Conservation (phyloP, 768 basidiomycete genomes). For the Leccinum rimulosum region DNA sequence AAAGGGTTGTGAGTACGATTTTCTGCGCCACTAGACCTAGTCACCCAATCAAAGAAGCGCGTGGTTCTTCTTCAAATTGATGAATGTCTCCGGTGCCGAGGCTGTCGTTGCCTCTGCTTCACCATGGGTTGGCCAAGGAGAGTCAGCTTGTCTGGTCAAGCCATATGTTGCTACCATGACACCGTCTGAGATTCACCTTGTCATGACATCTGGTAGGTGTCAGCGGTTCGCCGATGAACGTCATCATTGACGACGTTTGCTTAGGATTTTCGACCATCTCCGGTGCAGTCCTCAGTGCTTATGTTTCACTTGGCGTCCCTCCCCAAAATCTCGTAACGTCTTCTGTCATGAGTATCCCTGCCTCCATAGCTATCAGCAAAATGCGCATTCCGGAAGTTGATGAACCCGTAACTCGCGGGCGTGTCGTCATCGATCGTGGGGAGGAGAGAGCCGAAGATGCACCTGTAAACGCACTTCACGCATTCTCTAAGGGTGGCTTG, state of each 20-base stretch:
- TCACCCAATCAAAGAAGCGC: constrained; percentile 45
- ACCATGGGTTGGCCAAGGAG: constrained; percentile 92
- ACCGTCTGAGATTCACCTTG: constrained; percentile 77
- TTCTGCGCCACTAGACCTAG: background rate
- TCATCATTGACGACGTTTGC: constrained; percentile 3
- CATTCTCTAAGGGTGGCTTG: constrained; percentile 80
- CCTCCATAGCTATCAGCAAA: constrained; percentile 90
- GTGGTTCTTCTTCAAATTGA: constrained; percentile 90
- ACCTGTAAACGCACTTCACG: constrained; percentile 82
- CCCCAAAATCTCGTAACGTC: constrained; percentile 80
- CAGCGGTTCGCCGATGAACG: background rate
- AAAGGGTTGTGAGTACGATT: constrained; percentile 62
- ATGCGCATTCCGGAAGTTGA: constrained; percentile 82
- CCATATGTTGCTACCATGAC: constrained; percentile 88
- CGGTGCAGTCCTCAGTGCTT: constrained; percentile 84
- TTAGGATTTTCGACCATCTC: constrained; percentile 86
- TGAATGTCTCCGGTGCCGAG: constrained; percentile 93
- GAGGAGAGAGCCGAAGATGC: constrained; percentile 46
- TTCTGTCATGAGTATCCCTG: constrained; percentile 94
- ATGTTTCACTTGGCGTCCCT: constrained; percentile 76
- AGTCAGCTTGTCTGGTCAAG: constrained; percentile 80
- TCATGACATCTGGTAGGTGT: constrained; percentile 76
- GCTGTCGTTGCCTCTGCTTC: constrained; percentile 91
- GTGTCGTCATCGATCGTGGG: constrained; percentile 79
- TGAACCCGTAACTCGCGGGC: constrained; percentile 83